Evolutionary conservation across 2,329 filamentous ascomycete genomes (phyloP), one percentile per base, ranked within the genome.

Genomic region (Tolypocladium tropicale): DNA sequence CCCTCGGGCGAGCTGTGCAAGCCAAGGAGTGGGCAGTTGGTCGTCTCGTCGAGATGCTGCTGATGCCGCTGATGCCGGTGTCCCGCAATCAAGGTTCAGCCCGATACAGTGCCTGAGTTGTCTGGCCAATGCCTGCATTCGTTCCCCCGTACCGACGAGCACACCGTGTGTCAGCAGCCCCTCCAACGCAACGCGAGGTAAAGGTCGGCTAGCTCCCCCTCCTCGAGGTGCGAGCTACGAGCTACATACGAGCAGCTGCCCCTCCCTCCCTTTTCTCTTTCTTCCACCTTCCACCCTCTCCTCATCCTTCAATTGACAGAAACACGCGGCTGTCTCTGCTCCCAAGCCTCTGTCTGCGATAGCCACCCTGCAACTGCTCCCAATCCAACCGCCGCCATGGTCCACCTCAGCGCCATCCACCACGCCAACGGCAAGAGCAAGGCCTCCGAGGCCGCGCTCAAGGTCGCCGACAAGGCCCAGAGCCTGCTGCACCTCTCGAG

Each of bases 371-470:
- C 46, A 6, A 28, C 14, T 9, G 9, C 6, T 21, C 11, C 25
- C 21, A n/a, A 43, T 14, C 6, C 39, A 25, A 21, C 16, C 46
- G 28, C 28, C 28, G 64, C 55, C 57, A 82, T 82, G 80, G 77
- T 81, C 41, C 79, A 82, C 61, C 74, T 82, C 57, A 67, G 70
- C 39, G 68, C 72, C 55, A 71, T 82, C 59, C 70, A 70, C 55
- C 57, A 68, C 68, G 64, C 63, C 53, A 37, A 56, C 16, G 43
- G 23, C 51, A 43, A 54, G 23, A 21, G 28, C 53, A 55, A 52
- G 37, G 34, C 30, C 18, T 6, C 52, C n/a, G 50, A 41, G 3
- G 49, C 36, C 36, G 56, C 55, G 41, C 36, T 53, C n/a, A 50
- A 72, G 50, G 68, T 68, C 41, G 64, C 74, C 58, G 73, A 72